A percentile compares a stretch with the other conserved stretches of the same genome.
phyloP scores from a whole-genome alignment of 2,329 filamentous ascomycete species.

The Penicillium sp. region DNA sequence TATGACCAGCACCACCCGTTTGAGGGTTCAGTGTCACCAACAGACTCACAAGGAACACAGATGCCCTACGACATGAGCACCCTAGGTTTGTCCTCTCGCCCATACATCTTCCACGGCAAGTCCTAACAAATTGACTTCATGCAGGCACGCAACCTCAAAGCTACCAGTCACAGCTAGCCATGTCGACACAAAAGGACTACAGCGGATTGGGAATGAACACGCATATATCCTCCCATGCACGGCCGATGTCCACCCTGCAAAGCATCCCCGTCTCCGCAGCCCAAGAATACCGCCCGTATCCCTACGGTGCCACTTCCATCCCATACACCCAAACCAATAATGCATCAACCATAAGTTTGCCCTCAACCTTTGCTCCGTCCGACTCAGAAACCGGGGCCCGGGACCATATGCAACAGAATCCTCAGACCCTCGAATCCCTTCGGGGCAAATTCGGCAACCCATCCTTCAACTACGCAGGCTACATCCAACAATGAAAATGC shows the following conservation, averaged over 20 bases:
- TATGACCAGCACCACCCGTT: constrained; percentile 31
- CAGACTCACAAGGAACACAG: constrained; percentile 26
- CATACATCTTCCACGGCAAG: neutral
- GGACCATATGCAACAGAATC: constrained; percentile 23
- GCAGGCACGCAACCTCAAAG: constrained; percentile 30
- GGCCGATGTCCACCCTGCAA: constrained; percentile 31
- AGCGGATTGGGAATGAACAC: constrained; percentile 26
- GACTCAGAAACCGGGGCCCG: constrained; percentile 25
- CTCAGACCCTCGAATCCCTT: constrained; percentile 24
- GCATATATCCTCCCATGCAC: constrained; percentile 26
- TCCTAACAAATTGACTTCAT: constrained; percentile 9
- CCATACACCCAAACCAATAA: constrained; percentile 33
- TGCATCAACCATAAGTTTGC: constrained; percentile 37
- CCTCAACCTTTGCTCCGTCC: constrained; percentile 33
- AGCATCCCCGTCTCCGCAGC: constrained; percentile 33
- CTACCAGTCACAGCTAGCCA: constrained; percentile 27
- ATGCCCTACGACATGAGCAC: constrained; percentile 29
- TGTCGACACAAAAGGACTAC: constrained; percentile 28
- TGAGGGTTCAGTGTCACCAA: constrained; percentile 36
- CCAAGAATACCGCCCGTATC: constrained; percentile 35
- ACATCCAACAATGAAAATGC: constrained; percentile 26
- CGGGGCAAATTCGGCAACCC: constrained; percentile 28
- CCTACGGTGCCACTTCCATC: constrained; percentile 30
- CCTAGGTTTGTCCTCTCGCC: constrained; percentile 23
- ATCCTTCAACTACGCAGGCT: constrained; percentile 31